Base-by-base conservation (phyloP, 192 early-diverging fungal species). In the Linnemannia exigua region DNA sequence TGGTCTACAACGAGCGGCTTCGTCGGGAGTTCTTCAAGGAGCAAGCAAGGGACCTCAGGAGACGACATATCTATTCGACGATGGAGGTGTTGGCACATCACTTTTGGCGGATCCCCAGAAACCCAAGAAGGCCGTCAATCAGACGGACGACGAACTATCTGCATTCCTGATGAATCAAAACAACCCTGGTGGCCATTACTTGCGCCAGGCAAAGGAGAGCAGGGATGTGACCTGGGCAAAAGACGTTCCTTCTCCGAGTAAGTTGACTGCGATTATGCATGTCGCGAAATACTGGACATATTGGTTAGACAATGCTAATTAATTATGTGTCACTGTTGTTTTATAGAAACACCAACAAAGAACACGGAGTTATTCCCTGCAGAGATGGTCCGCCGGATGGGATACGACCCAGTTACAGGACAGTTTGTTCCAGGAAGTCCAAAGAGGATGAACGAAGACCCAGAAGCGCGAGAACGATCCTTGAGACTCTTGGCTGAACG, bases 381-480 rank as follows among this genome's bases (percentile, higher is more conserved):
- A 47, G 84, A 86, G 54, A 86, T 86, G 84, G 58, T 86, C 31
- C 74, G 84, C 0, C 70, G 84, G 61, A 86, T 86, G 84, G 84
- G 84, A 20, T 86, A 86, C 48, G 75, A 86, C 48, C 84, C 84
- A 0, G 84, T 86, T 1, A 46, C 84, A 20, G 84, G 84, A 76
- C 67, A 80, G 28, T 86, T 86, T 80, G 84, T 86, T 1, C 84
- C 73, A 35, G 84, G 84, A 15, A 79, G 77, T 36, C 84, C 84
- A 4, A 79, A 86, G 41, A 69, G 84, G 2, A 61, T 22, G 11
- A 68, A 71, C 9, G 84, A 86, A 5, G 84, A 86, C 72, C 78
- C 75, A 3, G 74, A 80, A 28, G 84, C 84, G 4, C 75, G 84
- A 61, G 84, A 86, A 47, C 84, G 84, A 33, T 86, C 84, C 17